Base-by-base conservation (phyloP, 192 early-diverging fungal species). In the Glomus cerebriforme region DNA sequence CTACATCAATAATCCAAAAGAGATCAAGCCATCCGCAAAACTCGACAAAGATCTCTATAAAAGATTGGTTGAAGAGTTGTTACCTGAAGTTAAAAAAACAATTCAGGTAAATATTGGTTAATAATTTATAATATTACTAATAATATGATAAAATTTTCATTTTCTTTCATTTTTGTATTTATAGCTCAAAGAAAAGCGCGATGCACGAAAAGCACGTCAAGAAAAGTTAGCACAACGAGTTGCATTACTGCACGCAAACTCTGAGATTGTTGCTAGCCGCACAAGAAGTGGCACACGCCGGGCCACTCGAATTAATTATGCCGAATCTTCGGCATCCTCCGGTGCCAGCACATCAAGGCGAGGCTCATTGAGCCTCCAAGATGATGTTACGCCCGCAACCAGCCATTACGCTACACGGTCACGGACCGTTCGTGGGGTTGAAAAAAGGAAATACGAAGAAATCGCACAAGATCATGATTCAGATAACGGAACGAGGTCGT, bases 251-350 rank as follows among this genome's bases (percentile, higher is more conserved):
- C 74, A 64, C n/a, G 74, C 74, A 64, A 76, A 76, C 26, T 34
- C 60, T 2, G 60, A 58, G 24, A 37, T 76, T 17, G n/a, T 60
- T 43, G 32, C 37, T 17, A 76, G 54, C 22, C 59, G 74, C n/a
- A 76, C 74, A 17, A 31, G 74, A 8, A 76, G 74, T 37, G 74
- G 74, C 7, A 49, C 74, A 45, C 62, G 74, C 10, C 62, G 37
- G 13, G 35, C 49, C 7, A 22, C 54, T 7, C 60, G 74, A 26
- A 10, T 76, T 27, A 35, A 64, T 49, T 27, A 54, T 31, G 43
- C 39, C 15, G 29, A 73, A 31, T 26, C 24, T 27, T 54, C 71
- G 13, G 45, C 15, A 31, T 73, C 71, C 7, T 31, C 63, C 3
- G 26, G 26, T 0, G 15, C 63, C 17, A 31, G 13, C 17, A 15